Conservation (phyloP, 1,139 yeast species). For the Kazachstania sp. region DNA sequence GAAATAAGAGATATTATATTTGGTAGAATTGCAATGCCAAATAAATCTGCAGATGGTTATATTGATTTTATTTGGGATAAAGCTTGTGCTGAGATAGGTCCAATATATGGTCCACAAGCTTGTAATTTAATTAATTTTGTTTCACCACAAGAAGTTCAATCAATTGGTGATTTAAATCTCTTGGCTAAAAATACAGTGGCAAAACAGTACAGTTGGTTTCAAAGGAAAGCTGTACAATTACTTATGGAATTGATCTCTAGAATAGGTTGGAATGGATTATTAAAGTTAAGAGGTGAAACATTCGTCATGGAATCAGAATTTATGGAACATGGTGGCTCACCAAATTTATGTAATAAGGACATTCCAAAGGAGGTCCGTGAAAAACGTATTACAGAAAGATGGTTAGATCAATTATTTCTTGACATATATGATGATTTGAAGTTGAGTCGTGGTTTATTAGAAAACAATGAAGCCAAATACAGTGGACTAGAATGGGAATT, state of each 20-base stretch:
- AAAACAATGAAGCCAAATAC: constrained; percentile 65
- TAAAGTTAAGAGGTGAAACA: constrained; percentile 69
- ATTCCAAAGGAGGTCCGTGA: constrained; percentile 36
- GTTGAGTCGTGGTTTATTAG: constrained; percentile 66
- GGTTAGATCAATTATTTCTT: constrained; percentile 87
- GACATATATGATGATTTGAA: constrained; percentile 82
- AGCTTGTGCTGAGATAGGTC: constrained; percentile 32
- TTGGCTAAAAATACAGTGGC: constrained; percentile 67
- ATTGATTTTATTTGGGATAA: constrained; percentile 45
- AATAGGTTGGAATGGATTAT: constrained; percentile 85
- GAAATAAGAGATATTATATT: constrained; percentile 32
- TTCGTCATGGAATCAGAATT: constrained; percentile 96
- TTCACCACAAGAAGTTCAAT: constrained; percentile 36
- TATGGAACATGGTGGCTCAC: constrained; percentile 4
- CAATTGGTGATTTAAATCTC: constrained; percentile 55
- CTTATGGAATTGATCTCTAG: constrained; percentile 51
- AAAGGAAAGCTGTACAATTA: constrained; percentile 56
- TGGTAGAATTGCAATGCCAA: constrained; percentile 63
- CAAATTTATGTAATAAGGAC: constrained; percentile 4
- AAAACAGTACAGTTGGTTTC: constrained; percentile 68
- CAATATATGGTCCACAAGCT: constrained; percentile 53
- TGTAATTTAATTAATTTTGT: constrained; percentile 38
- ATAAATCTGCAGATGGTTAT: constrained; percentile 58
- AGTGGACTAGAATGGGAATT: constrained; percentile 92
- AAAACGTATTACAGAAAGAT: constrained; percentile 85